Conservation (phyloP, 176 grass and related monocot species). For the Avena atlantica region DNA sequence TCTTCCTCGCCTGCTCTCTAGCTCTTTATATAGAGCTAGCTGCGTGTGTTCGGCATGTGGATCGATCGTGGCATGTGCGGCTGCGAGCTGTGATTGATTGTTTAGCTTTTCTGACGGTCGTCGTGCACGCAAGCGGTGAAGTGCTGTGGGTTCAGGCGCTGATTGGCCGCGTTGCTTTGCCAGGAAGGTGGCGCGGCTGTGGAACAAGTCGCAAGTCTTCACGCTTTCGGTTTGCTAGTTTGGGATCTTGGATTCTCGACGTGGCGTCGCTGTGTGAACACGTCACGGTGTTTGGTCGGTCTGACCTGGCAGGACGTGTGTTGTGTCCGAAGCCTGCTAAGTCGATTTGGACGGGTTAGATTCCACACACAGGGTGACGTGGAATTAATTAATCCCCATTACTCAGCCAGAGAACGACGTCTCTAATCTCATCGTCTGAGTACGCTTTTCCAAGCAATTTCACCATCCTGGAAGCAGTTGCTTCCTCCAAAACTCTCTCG, state of each 20-base stretch:
- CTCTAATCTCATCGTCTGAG: too few relatives aligned
- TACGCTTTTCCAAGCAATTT: too few relatives aligned
- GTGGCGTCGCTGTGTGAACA: neutral
- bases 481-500: too few relatives aligned
- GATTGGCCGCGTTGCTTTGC: constrained; percentile 34
- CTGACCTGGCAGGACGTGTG: neutral
- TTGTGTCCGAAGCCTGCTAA: constrained; percentile 17
- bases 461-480: too few relatives aligned
- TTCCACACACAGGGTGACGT: too few relatives aligned
- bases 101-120: neutral
- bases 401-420: too few relatives aligned
- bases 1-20: neutral
- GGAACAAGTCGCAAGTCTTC: neutral
- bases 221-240: too few relatives aligned
- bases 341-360: neutral
- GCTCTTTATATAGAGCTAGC: constrained; percentile 51
- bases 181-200: neutral
- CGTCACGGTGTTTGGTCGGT: neutral
- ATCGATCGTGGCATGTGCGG: neutral
- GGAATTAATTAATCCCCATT: too few relatives aligned
- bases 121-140: constrained; percentile 51
- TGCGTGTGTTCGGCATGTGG: neutral
- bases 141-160: neutral
- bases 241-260: too few relatives aligned
- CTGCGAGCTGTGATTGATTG: neutral